Conservation (phyloP, 371 early-diverging fungal genomes). For the Nosema muscidifuracis region DNA sequence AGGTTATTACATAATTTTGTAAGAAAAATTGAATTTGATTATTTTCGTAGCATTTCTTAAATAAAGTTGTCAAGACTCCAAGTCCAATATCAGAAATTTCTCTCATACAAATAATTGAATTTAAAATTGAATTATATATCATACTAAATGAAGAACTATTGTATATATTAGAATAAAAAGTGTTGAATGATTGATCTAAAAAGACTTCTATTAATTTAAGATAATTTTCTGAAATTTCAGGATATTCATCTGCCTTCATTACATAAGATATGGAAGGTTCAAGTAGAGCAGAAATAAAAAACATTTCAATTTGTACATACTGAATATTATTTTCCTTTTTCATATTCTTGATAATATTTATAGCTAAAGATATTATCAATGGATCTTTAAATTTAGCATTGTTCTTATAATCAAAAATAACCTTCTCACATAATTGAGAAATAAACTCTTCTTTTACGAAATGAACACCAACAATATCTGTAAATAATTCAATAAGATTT, state of each 20-base stretch:
- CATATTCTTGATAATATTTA: constrained; percentile 35
- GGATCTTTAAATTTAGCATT: constrained; percentile 24
- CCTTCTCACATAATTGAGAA: constrained; percentile 37
- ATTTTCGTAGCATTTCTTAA: constrained; percentile 30
- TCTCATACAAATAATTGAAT: constrained; percentile 29
- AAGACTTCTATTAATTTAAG: constrained; percentile 29
- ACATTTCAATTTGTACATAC: constrained; percentile 33
- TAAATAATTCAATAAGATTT: constrained; percentile 35
- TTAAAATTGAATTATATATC: constrained; percentile 37
- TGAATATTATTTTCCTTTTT: constrained; percentile 11
- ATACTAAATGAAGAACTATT: constrained; percentile 5
- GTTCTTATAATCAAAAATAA: constrained; percentile 48
- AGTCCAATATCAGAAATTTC: constrained; percentile 43
- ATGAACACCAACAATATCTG: constrained; percentile 11
- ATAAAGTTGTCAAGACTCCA: constrained; percentile 22
- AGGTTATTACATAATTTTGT: constrained; percentile 33
- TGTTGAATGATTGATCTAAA: constrained; percentile 16
- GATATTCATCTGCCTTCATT: constrained; percentile 47
- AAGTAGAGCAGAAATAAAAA: constrained; percentile 44
- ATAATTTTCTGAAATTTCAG: constrained; percentile 37
- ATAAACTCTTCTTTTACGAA: constrained; percentile 24
- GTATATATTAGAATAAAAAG: constrained; percentile 39
- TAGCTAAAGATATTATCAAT: constrained; percentile 22
- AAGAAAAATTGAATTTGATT: constrained; percentile 39
- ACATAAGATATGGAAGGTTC: constrained; percentile 36